Evolutionary conservation across 2,329 filamentous ascomycete species (phyloP).

Genomic region (Fusarium sp.): DNA sequence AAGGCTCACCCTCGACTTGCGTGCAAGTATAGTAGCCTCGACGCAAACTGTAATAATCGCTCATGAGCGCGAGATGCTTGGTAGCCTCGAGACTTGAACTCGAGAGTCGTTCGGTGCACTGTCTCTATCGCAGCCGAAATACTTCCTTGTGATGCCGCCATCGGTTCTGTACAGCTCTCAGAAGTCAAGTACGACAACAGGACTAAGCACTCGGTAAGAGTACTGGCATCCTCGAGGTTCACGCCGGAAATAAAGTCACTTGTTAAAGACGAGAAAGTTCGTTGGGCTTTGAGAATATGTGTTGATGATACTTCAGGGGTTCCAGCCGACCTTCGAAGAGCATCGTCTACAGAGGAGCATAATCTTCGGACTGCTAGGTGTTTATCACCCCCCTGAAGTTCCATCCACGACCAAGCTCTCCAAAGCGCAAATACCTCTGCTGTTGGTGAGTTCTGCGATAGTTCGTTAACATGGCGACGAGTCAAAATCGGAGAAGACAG

Average conservation of each 20-base stretch:
- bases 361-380: slow-evolving; percentile 50
- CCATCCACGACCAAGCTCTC: slow-evolving; percentile 74
- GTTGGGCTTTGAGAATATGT: slow-evolving; percentile 61
- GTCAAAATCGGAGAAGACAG: background rate
- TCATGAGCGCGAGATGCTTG: slow-evolving; percentile 60
- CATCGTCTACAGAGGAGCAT: slow-evolving; percentile 50
- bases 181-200: slow-evolving; percentile 73
- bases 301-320: slow-evolving; percentile 44
- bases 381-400: slow-evolving; percentile 57
- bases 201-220: slow-evolving; percentile 69
- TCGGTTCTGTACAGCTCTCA: slow-evolving; percentile 53
- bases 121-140: slow-evolving; percentile 60
- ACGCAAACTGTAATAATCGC: slow-evolving; percentile 73
- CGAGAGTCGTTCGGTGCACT: slow-evolving; percentile 54
- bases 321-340: slow-evolving; percentile 19
- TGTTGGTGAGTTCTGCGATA: slow-evolving; percentile 25
- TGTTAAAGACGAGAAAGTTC: slow-evolving; percentile 62
- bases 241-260: slow-evolving; percentile 65
- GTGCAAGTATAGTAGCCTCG: slow-evolving; percentile 73
- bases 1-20: slow-evolving; percentile 62
- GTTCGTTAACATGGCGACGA: slow-evolving; percentile 3
- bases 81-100: slow-evolving; percentile 52
- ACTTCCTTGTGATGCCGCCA: slow-evolving; percentile 61
- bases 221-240: slow-evolving; percentile 57
- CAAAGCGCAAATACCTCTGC: slow-evolving; percentile 56